These are phyloP conservation scores for Claviceps sp. DNA, from an alignment of 2,329 filamentous ascomycete genomes.

Conservation along the genomic window DNA sequence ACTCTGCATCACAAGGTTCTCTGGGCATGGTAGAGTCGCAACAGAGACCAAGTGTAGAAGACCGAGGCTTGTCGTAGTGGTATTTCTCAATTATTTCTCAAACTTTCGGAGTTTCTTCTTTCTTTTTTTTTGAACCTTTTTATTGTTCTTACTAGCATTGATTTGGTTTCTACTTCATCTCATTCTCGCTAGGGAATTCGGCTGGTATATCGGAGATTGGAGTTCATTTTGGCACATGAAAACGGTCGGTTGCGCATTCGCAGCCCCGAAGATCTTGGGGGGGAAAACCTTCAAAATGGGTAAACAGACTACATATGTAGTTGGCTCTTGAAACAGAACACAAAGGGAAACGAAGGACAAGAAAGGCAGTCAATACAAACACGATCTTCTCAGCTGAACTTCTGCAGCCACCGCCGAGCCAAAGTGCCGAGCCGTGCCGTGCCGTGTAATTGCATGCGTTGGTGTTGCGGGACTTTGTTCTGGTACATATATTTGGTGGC, in stretches of 20 bases:
- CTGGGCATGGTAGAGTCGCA: conserved; percentile 38
- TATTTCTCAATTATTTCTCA: neutral
- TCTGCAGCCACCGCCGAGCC: no score
- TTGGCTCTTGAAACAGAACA: no score
- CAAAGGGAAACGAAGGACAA: no score
- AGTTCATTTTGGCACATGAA: neutral
- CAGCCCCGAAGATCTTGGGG: neutral
- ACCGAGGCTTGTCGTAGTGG: neutral
- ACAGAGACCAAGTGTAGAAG: conserved; percentile 6
- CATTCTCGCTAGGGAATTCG: neutral
- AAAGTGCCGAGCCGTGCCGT: no score
- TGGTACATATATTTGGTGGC: no score
- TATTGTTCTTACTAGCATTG: neutral
- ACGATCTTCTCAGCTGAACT: no score
- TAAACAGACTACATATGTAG: neutral
- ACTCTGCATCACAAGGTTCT: conserved; percentile 72
- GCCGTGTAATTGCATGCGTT: no score
- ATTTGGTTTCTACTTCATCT: neutral
- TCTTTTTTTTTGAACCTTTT: neutral
- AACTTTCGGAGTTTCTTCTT: no score
- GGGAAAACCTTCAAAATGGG: neutral
- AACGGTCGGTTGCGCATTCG: neutral
- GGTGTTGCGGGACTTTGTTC: no score
- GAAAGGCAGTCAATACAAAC: no score
- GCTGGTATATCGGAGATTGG: neutral